phyloP scores from a whole-genome alignment of 1,284 basidiomycete species.

The Taiwanofungus camphoratus region DNA sequence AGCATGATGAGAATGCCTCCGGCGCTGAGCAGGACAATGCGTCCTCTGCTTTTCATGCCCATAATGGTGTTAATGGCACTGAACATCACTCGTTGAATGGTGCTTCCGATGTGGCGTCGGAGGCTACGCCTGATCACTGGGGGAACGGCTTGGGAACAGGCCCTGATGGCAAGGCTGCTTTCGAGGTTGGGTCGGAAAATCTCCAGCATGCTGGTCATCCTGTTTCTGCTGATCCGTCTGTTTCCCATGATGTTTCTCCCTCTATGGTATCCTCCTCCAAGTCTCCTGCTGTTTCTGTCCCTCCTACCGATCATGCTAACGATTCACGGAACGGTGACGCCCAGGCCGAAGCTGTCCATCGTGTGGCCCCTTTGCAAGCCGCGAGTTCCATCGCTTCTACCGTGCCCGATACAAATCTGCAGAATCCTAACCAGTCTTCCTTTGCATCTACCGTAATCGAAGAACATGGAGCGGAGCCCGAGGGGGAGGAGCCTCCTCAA shows the following conservation, averaged over 20 bases:
- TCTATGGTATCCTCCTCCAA: conserved; percentile 35
- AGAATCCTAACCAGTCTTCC: conserved; percentile 23
- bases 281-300: conserved; percentile 5
- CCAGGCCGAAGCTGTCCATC: conserved; percentile 14
- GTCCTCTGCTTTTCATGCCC: conserved; percentile 19
- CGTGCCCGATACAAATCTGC: conserved; percentile 38
- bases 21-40: conserved; percentile 17
- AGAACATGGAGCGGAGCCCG: conserved; percentile 9
- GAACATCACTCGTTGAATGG: conserved; percentile 19
- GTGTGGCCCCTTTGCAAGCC: conserved; percentile 29
- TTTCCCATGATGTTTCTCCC: conserved; percentile 34
- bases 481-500: no score
- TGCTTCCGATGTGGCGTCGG: conserved; percentile 10
- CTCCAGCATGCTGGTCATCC: conserved; percentile 18
- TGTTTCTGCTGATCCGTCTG: conserved; percentile 29
- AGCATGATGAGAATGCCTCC: conserved; percentile 29
- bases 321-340: conserved; percentile 17
- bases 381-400: conserved; percentile 42
- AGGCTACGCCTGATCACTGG: conserved; percentile 12
- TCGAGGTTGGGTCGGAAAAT: conserved; percentile 11
- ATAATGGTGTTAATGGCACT: conserved; percentile 14
- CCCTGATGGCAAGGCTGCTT: conserved; percentile 13
- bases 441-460: conserved; percentile 21
- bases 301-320: conserved; percentile 14
- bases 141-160: conserved; percentile 20